Evolutionary conservation across 202 grass and related monocot genomes (phyloP).

Genomic region (Carex sylvatica): DNA sequence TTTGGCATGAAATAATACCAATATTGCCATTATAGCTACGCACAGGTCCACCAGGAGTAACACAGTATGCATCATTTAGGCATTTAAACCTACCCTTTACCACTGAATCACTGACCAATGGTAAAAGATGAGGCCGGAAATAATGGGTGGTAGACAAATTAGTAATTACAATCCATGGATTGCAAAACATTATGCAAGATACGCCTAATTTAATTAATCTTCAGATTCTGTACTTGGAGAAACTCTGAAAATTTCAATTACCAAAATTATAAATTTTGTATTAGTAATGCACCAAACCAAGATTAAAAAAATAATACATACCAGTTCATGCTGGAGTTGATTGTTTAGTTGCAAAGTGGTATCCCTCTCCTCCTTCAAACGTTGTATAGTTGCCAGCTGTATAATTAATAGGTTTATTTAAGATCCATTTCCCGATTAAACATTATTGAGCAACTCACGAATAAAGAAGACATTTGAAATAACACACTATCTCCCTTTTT

Average conservation of each 20-base stretch:
- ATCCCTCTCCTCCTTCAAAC: constrained; percentile 85
- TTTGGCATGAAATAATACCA: not conserved
- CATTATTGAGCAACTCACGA: constrained; percentile 11
- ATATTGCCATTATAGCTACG: not conserved
- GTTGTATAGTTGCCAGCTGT: constrained; percentile 71
- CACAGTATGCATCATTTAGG: not conserved
- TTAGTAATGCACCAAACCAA: not conserved
- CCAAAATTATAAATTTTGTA: not conserved
- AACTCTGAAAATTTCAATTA: not conserved
- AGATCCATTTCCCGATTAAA: not conserved
- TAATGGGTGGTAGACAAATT: not conserved
- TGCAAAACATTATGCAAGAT: not conserved
- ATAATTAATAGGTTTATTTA: constrained; percentile 25
- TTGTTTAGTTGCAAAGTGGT: constrained; percentile 78
- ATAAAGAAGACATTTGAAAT: not conserved
- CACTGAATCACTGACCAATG: not conserved
- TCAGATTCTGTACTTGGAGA: not conserved
- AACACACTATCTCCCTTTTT: not conserved
- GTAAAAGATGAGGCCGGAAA: not conserved
- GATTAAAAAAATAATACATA: constrained; percentile 21
- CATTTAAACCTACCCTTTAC: not conserved
- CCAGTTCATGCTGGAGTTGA: constrained; percentile 89
- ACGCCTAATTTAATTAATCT: not conserved
- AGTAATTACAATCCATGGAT: not conserved
- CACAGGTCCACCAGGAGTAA: not conserved